A percentile compares a stretch with the other conserved stretches of the same genome.
phyloP scores from a whole-genome alignment of 2,329 filamentous ascomycete species.

The Phialophora macrospora region DNA sequence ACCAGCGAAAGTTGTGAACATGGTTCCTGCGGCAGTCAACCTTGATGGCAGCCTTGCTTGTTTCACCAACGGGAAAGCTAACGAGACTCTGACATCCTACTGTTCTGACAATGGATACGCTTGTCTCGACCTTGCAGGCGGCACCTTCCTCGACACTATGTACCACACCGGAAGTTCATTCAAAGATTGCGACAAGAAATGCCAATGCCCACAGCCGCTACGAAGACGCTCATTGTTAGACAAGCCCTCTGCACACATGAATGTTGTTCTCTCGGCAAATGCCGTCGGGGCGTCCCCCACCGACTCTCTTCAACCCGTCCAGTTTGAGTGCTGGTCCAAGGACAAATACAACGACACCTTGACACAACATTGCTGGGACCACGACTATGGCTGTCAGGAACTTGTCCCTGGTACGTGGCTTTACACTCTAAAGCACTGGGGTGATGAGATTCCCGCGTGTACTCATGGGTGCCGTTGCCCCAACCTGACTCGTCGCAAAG shows the following conservation, averaged over 20 bases:
- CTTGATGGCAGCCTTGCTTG: too few species aligned
- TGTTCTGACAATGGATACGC: too few species aligned
- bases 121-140: too few species aligned
- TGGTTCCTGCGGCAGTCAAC: background rate
- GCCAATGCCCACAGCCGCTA: too few species aligned
- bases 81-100: too few species aligned
- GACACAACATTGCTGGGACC: constrained; percentile 6
- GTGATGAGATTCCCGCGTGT: background rate
- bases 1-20: background rate
- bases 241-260: too few species aligned
- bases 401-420: background rate
- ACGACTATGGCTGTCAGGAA: constrained; percentile 10
- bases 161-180: too few species aligned
- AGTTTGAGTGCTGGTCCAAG: constrained; percentile 5
- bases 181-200: too few species aligned
- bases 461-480: background rate
- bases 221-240: too few species aligned
- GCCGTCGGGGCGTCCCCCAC: too few species aligned
- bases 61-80: too few species aligned
- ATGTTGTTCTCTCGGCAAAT: background rate
- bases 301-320: background rate
- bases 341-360: constrained; percentile 11
- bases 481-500: background rate
- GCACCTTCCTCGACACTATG: too few species aligned
- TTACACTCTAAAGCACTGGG: background rate